Conservation (phyloP, 2,329 filamentous ascomycete genomes). For the Passalora sequoiae region DNA sequence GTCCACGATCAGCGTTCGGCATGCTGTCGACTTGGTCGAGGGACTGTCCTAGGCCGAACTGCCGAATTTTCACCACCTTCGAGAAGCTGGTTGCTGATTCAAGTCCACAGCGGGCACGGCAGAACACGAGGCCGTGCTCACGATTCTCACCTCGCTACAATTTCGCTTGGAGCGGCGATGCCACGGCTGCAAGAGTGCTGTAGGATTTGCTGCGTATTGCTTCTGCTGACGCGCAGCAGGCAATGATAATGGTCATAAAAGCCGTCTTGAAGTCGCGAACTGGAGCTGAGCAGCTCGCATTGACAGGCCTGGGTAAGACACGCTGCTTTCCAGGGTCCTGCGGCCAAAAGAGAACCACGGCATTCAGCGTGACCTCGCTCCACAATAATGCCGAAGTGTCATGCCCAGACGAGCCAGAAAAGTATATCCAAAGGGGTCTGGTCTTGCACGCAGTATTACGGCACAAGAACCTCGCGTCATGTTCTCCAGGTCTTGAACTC, state of each 20-base stretch:
- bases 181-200: not conserved
- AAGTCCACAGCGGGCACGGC: constrained; percentile 2
- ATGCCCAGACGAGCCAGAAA: not conserved
- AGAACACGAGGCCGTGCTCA: constrained; percentile 5
- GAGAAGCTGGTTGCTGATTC: constrained; percentile 16
- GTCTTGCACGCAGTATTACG: not conserved
- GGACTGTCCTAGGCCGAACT: constrained; percentile 10
- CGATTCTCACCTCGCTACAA: constrained; percentile 16
- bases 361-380: not conserved
- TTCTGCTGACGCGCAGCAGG: no score
- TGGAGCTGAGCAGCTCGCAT: no score
- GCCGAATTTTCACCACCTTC: constrained; percentile 18
- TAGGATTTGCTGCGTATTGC: not conserved
- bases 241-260: no score
- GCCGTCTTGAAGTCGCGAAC: no score
- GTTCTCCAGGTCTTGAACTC: no score
- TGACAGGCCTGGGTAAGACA: no score
- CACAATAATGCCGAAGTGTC: not conserved
- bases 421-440: not conserved
- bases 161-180: constrained; percentile 9
- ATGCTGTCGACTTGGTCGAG: constrained; percentile 9
- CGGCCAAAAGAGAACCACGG: not conserved
- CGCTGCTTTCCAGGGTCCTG: not conserved
- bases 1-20: constrained; percentile 14
- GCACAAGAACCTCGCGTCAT: no score